Percentiles rank a stretch among this genome's conserved stretches.
These are phyloP conservation scores for Laguncularia racemosa DNA, from an alignment of 345 rosid genomes.

Conservation along the genomic window DNA sequence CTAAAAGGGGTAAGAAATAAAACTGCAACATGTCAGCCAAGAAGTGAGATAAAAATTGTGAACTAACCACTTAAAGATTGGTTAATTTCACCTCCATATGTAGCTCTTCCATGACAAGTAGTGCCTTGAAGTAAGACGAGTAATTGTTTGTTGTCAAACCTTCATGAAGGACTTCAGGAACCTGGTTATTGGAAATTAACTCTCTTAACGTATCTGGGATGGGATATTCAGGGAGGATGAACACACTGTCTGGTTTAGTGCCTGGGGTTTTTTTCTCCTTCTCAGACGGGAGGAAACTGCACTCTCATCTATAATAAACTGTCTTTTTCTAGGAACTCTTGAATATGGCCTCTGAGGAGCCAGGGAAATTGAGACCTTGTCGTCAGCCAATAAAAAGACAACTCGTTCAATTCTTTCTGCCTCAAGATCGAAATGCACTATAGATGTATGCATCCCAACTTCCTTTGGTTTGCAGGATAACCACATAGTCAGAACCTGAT, in stretches of 20 bases:
- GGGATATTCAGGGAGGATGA: conserved; percentile 28
- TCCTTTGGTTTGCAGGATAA: conserved; percentile 51
- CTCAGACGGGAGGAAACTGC: conserved; percentile 19
- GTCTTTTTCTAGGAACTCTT: conserved; percentile 23
- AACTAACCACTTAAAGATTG: background rate
- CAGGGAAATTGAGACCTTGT: conserved; percentile 34
- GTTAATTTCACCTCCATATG: conserved; percentile 37
- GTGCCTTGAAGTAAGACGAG: conserved; percentile 34
- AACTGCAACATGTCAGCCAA: background rate
- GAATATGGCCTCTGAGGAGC: conserved; percentile 28
- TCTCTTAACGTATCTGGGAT: conserved; percentile 41
- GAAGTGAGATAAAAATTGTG: background rate
- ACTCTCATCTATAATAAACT: conserved; percentile 18
- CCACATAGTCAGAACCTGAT: conserved; percentile 44
- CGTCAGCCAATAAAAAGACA: conserved; percentile 47
- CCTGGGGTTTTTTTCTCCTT: background rate
- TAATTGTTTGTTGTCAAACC: conserved; percentile 28
- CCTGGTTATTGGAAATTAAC: conserved; percentile 22
- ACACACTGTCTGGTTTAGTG: background rate
- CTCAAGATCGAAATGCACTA: conserved; percentile 37
- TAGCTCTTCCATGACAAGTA: conserved; percentile 49
- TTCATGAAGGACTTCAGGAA: conserved; percentile 24
- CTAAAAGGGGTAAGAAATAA: conserved; percentile 20
- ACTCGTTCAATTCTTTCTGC: conserved; percentile 42
- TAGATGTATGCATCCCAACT: conserved; percentile 45